Evolutionary conservation across 2,329 filamentous ascomycete genomes (phyloP).

Genomic region (Colletotrichum australisinense): DNA sequence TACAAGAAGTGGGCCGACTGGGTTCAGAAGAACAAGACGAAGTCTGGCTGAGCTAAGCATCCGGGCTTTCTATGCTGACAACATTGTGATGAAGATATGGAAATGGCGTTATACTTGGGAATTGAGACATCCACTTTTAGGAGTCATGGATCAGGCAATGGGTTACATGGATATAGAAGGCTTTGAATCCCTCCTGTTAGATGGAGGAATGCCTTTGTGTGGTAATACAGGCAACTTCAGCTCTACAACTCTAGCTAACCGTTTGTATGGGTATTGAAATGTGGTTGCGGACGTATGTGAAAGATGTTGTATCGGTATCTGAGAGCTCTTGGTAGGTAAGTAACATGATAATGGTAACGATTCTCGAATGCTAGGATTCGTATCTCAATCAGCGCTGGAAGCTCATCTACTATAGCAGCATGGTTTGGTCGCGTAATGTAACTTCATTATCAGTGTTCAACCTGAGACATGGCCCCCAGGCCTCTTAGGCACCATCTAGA

Average conservation of each 20-base stretch:
- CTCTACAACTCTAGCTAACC: not conserved
- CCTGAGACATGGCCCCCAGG: not conserved
- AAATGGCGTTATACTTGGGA: conserved; percentile 17
- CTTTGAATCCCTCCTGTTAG: conserved; percentile 8
- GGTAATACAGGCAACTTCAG: conserved; percentile 18
- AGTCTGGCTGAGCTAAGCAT: conserved; percentile 27
- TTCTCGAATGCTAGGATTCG: too few relatives aligned
- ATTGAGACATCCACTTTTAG: not conserved
- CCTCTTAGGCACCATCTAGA: not conserved
- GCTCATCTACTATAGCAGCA: too few relatives aligned
- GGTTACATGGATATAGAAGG: conserved; percentile 14
- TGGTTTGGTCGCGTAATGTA: too few relatives aligned
- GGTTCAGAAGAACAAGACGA: conserved; percentile 57
- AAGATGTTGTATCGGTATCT: not conserved
- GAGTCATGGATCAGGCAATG: conserved; percentile 2
- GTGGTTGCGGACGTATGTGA: not conserved
- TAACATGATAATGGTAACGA: too few relatives aligned
- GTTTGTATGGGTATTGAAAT: not conserved
- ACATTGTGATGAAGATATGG: not conserved
- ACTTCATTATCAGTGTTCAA: not conserved
- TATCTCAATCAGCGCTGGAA: too few relatives aligned
- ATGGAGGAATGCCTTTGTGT: conserved; percentile 16
- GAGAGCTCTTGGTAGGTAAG: too few relatives aligned
- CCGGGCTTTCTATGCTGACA: not conserved
- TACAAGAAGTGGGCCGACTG: conserved; percentile 86